Percentiles rank a stretch among this genome's conserved stretches.
These are phyloP conservation scores for Leishmania turanica DNA, from an alignment of 208 protist genomes.

Conservation along the genomic window DNA sequence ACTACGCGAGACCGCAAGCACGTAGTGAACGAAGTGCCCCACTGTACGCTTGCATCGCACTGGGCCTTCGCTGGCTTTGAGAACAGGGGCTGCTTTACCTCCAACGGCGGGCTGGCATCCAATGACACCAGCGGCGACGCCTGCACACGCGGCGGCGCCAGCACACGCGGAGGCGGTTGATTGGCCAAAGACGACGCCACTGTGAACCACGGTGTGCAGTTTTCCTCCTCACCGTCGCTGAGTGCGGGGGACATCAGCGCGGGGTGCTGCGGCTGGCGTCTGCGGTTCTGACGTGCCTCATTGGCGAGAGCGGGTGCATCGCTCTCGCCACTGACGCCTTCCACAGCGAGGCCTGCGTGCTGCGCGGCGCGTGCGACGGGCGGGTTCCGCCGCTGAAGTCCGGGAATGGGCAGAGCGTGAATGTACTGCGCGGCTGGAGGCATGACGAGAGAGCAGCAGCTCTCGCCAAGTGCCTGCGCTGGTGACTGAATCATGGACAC, in stretches of 20 bases:
- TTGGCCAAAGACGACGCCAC: background rate
- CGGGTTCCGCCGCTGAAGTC: background rate
- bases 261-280: background rate
- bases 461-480: constrained; percentile 19
- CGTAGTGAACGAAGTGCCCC: background rate
- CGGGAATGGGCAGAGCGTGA: constrained; percentile 20
- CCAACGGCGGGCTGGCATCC: background rate
- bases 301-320: too few relatives aligned
- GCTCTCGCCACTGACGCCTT: background rate
- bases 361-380: background rate
- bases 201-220: background rate
- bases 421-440: constrained; percentile 13
- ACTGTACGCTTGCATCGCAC: background rate
- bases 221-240: background rate
- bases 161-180: background rate
- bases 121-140: background rate
- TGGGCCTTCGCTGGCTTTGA: background rate
- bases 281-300: background rate
- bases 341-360: background rate
- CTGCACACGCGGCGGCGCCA: background rate
- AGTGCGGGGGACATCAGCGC: constrained; percentile 8
- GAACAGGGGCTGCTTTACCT: background rate
- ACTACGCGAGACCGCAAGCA: background rate
- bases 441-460: constrained; percentile 28
- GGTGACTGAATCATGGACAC: constrained; percentile 25